These are phyloP conservation scores for Westerdykella sp. DNA, from an alignment of 2,329 filamentous ascomycete genomes.

Conservation along the genomic window DNA sequence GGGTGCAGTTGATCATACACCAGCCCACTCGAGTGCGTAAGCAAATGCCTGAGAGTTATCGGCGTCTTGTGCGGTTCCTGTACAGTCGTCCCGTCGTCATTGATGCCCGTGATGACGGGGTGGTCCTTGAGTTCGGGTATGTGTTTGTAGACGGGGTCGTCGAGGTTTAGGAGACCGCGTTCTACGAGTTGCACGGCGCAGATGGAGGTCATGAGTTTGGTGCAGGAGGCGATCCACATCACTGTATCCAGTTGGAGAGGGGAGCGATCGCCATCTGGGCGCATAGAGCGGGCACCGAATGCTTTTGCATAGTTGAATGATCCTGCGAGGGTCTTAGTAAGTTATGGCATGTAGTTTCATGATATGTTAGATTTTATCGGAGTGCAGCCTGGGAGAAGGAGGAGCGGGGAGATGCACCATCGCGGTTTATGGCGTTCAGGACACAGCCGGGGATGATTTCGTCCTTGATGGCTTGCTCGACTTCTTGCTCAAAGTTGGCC, in stretches of 20 bases:
- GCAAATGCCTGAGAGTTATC: constrained; percentile 35
- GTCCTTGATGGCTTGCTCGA: constrained; percentile 16
- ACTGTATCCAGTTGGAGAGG: constrained; percentile 20
- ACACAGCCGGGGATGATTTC: constrained; percentile 23
- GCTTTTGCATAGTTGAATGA: constrained; percentile 32
- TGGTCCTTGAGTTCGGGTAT: constrained; percentile 28
- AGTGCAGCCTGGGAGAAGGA: not conserved
- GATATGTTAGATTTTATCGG: not conserved
- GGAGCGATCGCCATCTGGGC: constrained; percentile 10
- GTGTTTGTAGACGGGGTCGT: constrained; percentile 28
- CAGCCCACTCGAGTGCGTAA: constrained; percentile 48
- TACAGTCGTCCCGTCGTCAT: constrained; percentile 20
- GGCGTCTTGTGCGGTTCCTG: constrained; percentile 16
- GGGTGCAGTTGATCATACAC: constrained; percentile 42
- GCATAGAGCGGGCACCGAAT: constrained; percentile 30
- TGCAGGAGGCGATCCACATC: constrained; percentile 38
- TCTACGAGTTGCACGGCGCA: constrained; percentile 33
- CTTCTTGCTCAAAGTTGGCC: constrained; percentile 16
- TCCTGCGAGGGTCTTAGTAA: constrained; percentile 14
- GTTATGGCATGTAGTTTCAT: not conserved
- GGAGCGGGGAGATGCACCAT: constrained; percentile 15
- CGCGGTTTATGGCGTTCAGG: constrained; percentile 18
- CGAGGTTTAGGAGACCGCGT: constrained; percentile 24
- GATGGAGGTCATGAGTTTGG: constrained; percentile 35
- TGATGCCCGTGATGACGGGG: constrained; percentile 22